Percentiles rank a stretch among this genome's conserved stretches.
Conservation (phyloP, 2,329 filamentous ascomycete species). For the Colletotrichum salicis region DNA sequence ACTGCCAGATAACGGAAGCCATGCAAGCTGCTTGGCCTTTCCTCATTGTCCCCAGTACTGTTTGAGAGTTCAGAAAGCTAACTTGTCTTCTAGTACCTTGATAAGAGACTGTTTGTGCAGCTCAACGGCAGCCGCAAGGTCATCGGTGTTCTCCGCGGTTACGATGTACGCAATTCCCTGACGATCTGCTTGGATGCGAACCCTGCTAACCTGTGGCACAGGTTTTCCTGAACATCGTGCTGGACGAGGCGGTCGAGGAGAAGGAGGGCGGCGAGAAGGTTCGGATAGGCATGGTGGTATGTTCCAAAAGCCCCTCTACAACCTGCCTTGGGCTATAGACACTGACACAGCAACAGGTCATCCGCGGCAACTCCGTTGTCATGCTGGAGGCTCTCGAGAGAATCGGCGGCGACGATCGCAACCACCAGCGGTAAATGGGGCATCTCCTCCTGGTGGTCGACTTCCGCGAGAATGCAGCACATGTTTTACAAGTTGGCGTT, state of each 20-base stretch:
- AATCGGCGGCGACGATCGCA: conserved; percentile 70
- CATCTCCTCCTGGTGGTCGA: not conserved
- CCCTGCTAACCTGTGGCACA: conserved; percentile 51
- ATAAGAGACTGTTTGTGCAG: conserved; percentile 98
- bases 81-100: conserved; percentile 79
- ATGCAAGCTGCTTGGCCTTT: not conserved
- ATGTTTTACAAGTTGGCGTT: conserved; percentile 32
- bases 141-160: conserved; percentile 91
- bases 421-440: conserved; percentile 42
- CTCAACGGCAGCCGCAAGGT: conserved; percentile 98
- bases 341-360: conserved; percentile 70
- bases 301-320: conserved; percentile 45
- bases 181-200: not conserved
- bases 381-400: conserved; percentile 89
- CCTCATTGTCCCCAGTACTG: not conserved
- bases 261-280: conserved; percentile 92
- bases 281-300: conserved; percentile 89
- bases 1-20: conserved; percentile 4
- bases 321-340: not conserved
- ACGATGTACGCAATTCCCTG: conserved; percentile 77
- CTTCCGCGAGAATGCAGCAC: conserved; percentile 19
- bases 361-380: conserved; percentile 96
- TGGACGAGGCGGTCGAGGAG: conserved; percentile 96
- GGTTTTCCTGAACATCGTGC: conserved; percentile 98
- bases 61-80: not conserved